These are phyloP conservation scores for Aspergillus carbonarius DNA, from an alignment of 2,329 filamentous ascomycete genomes.

Conservation along the genomic window DNA sequence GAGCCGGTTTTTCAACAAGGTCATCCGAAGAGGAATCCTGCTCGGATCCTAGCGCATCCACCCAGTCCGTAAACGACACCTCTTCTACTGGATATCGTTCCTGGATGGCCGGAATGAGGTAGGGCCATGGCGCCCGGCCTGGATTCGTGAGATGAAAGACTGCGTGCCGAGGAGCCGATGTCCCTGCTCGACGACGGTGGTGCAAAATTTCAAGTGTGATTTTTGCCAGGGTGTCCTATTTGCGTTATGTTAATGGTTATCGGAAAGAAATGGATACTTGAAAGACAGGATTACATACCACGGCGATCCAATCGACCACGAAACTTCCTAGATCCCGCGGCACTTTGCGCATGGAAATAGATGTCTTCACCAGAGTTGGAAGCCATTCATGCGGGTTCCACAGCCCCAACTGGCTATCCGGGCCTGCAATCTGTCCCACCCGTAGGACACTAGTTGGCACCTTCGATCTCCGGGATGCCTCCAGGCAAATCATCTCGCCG, in stretches of 20 bases:
- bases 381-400: conserved; percentile 62
- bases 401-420: background rate
- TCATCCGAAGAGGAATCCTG: background rate
- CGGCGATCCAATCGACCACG: conserved; percentile 56
- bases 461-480: conserved; percentile 19
- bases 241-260: no score
- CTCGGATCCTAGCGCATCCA: background rate
- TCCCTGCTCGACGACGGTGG: background rate
- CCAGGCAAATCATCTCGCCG: conserved; percentile 46
- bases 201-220: background rate
- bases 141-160: background rate
- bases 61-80: background rate
- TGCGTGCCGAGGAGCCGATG: background rate
- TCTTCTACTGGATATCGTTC: background rate
- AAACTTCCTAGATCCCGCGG: conserved; percentile 48
- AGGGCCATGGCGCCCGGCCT: background rate
- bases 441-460: conserved; percentile 26
- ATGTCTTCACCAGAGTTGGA: conserved; percentile 50
- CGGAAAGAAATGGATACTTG: no score
- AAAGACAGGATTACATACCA: no score
- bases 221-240: background rate
- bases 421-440: conserved; percentile 36
- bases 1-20: background rate
- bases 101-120: background rate
- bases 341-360: conserved; percentile 49